Percentiles rank a stretch among this genome's conserved stretches.
Conservation (phyloP, 257 asterid species). For the Galeopsis tetrahit region DNA sequence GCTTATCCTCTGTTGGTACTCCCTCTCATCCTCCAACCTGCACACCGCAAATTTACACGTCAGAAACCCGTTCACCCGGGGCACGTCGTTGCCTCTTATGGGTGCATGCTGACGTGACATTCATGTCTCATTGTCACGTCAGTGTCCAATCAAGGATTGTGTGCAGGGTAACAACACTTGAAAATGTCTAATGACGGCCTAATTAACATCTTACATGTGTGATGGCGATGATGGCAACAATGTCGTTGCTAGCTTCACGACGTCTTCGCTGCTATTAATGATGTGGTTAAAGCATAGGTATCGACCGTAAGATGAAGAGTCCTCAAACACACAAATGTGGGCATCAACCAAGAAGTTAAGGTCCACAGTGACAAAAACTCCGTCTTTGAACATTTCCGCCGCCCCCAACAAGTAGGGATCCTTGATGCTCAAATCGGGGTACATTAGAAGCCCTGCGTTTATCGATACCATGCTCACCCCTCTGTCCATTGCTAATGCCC, state of each 20-base stretch:
- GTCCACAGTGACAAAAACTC: constrained; percentile 85
- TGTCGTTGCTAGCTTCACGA: constrained; percentile 56
- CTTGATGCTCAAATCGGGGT: constrained; percentile 62
- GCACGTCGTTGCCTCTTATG: background rate
- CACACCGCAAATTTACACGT: constrained; percentile 8
- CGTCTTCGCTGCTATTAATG: constrained; percentile 58
- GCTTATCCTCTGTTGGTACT: constrained; percentile 72
- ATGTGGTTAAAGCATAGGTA: constrained; percentile 81
- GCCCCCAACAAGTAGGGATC: constrained; percentile 92
- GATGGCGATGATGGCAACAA: constrained; percentile 49
- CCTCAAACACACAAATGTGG: constrained; percentile 87
- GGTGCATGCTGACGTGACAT: background rate
- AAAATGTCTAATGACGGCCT: background rate
- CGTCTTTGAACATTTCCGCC: constrained; percentile 82
- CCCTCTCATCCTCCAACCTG: constrained; percentile 63
- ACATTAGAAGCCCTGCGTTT: constrained; percentile 71
- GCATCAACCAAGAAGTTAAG: constrained; percentile 76
- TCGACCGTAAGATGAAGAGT: constrained; percentile 74
- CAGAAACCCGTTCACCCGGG: background rate
- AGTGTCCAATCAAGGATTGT: background rate
- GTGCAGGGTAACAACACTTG: background rate
- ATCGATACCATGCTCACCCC: constrained; percentile 82
- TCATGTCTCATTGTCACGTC: background rate
- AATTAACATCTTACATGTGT: constrained; percentile 27
- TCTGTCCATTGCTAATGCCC: constrained; percentile 98